phyloP scores from a whole-genome alignment of 148 eudicot genomes.

The Arbutus unedo region DNA sequence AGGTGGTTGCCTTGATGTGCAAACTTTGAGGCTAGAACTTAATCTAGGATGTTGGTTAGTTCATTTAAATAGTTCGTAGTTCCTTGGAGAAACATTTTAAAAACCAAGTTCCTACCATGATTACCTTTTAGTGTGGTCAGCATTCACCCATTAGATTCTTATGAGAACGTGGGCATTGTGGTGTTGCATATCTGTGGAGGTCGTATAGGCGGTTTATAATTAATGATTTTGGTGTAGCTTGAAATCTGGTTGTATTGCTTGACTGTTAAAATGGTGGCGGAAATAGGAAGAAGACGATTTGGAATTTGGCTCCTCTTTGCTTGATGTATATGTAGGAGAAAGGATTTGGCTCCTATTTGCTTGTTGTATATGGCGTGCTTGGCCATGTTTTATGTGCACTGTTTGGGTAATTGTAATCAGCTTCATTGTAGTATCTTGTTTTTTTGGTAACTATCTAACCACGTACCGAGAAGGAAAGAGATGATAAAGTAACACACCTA shows the following conservation, averaged over 20 bases:
- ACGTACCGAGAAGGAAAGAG: too few relatives aligned
- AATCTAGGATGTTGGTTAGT: conserved; percentile 7
- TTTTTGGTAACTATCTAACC: neutral
- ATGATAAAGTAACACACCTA: neutral
- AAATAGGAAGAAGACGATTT: neutral
- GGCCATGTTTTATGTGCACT: neutral
- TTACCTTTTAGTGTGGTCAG: neutral
- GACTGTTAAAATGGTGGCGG: neutral
- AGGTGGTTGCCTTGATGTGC: neutral
- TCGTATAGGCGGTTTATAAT: neutral
- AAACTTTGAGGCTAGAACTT: neutral
- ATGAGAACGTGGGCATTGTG: neutral
- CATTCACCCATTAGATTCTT: neutral
- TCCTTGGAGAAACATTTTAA: neutral
- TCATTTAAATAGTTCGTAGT: neutral
- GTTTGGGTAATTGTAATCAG: neutral
- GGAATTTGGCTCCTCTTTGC: neutral
- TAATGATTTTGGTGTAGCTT: too few relatives aligned
- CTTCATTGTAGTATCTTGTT: neutral
- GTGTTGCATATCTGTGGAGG: neutral
- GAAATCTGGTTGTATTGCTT: neutral
- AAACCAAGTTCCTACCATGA: neutral
- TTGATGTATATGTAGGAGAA: neutral
- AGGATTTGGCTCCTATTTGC: neutral
- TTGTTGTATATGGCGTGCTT: neutral